Evolutionary conservation across 257 asterid species (phyloP).

Genomic region (Schizonepeta tenuifolia): DNA sequence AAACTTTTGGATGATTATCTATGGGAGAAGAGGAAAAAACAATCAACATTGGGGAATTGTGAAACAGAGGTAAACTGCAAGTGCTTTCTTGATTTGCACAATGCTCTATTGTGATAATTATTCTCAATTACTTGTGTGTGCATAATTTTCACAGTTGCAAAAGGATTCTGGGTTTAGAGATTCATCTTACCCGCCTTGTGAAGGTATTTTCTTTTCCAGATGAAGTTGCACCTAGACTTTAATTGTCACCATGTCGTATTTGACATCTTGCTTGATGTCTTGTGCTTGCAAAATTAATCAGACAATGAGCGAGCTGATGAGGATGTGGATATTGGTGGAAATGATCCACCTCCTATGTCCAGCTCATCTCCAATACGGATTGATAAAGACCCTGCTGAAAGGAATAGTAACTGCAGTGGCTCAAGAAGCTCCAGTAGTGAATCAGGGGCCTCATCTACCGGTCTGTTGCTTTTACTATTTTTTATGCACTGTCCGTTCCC

Average conservation of each 20-base stretch:
- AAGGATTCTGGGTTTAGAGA: slow-evolving; percentile 62
- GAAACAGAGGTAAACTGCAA: slow-evolving; percentile 60
- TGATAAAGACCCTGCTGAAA: slow-evolving; percentile 53
- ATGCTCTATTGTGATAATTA: slow-evolving; percentile 13
- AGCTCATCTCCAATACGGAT: slow-evolving; percentile 63
- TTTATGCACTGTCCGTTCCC: slow-evolving; percentile 3
- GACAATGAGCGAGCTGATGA: slow-evolving; percentile 68
- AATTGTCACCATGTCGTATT: slow-evolving; percentile 20
- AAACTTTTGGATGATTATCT: slow-evolving; percentile 69
- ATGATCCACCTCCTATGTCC: slow-evolving; percentile 72
- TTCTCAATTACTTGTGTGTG: slow-evolving; percentile 15
- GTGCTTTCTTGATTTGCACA: slow-evolving; percentile 4
- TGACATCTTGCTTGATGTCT: slow-evolving; percentile 20
- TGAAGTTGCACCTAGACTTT: slow-evolving; percentile 9
- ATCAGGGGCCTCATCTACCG: slow-evolving; percentile 73
- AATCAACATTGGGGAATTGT: slow-evolving; percentile 43
- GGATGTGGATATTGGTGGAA: slow-evolving; percentile 79
- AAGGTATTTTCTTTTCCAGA: slow-evolving; percentile 48
- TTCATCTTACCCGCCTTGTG: slow-evolving; percentile 52
- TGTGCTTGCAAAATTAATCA: slow-evolving; percentile 31
- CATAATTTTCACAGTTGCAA: slow-evolving; percentile 50
- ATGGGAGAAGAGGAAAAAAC: slow-evolving; percentile 54
- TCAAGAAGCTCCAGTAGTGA: slow-evolving; percentile 77
- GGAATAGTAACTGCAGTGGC: slow-evolving; percentile 62
- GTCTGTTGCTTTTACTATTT: slow-evolving; percentile 45